These are phyloP conservation scores for Oleoguttula mirabilis DNA, from an alignment of 495 filamentous ascomycete species.

Conservation along the genomic window DNA sequence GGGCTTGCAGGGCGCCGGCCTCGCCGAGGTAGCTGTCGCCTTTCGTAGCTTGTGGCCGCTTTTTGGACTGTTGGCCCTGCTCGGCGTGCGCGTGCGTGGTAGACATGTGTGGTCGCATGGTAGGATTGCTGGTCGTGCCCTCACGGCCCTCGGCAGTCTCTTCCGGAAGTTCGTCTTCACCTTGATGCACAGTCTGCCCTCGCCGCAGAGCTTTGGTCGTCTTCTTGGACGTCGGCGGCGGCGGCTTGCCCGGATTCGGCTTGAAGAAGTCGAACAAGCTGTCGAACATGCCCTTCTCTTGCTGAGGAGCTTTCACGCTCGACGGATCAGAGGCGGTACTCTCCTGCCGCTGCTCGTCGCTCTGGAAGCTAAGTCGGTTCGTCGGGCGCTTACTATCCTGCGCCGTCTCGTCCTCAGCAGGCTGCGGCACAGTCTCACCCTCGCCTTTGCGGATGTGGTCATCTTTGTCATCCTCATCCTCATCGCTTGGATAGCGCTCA, in stretches of 20 bases:
- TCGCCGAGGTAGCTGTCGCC: constrained; percentile 34
- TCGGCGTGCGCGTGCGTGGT: constrained; percentile 10
- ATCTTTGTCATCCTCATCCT: constrained; percentile 19
- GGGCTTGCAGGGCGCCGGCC: constrained; percentile 34
- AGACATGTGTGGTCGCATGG: constrained; percentile 13
- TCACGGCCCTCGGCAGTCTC: constrained; percentile 4
- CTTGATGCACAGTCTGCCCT: constrained; percentile 24
- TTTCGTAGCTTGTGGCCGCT: constrained; percentile 29
- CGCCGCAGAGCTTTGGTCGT: constrained; percentile 27
- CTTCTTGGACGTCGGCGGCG: constrained; percentile 19
- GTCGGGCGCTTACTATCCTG: constrained; percentile 8
- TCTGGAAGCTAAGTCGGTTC: constrained; percentile 6
- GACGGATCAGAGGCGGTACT: not conserved
- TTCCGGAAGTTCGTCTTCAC: constrained; percentile 12
- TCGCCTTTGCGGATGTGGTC: constrained; percentile 8
- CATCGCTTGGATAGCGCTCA: constrained; percentile 21
- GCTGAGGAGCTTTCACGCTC: not conserved
- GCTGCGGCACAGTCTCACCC: constrained; percentile 44
- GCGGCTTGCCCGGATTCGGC: constrained; percentile 1
- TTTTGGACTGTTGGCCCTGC: constrained; percentile 4
- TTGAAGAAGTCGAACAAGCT: constrained; percentile 30
- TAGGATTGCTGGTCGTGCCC: constrained; percentile 13
- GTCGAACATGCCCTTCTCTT: constrained; percentile 20
- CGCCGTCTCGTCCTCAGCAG: constrained; percentile 30
- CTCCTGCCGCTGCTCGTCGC: not conserved